Evolutionary conservation across 148 eudicot species (phyloP).

Genomic region (Diospyros kaki): DNA sequence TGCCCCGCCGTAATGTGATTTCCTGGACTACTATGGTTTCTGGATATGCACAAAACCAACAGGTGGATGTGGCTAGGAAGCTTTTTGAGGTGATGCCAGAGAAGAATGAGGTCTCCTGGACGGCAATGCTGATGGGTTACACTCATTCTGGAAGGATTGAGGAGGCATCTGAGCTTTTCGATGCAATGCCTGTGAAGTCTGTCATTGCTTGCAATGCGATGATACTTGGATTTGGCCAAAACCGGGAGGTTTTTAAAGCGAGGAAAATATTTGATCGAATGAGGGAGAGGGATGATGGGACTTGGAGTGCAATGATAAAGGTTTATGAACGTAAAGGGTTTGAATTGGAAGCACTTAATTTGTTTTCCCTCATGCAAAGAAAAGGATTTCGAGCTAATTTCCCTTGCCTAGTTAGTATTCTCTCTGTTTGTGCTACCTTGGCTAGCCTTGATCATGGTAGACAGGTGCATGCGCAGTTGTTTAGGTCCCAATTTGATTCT

Average conservation of each 20-base stretch:
- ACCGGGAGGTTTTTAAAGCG: conserved; percentile 41
- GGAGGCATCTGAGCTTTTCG: conserved; percentile 43
- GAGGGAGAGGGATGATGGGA: conserved; percentile 39
- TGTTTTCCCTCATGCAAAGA: conserved; percentile 37
- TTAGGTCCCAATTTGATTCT: conserved; percentile 29
- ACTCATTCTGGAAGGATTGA: conserved; percentile 43
- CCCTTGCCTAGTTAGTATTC: conserved; percentile 40
- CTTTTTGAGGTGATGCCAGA: conserved; percentile 60
- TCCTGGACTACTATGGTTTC: conserved; percentile 47
- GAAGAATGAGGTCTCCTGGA: conserved; percentile 55
- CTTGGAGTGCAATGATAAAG: conserved; percentile 50
- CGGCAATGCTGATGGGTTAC: conserved; percentile 55
- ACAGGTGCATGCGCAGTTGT: conserved; percentile 41
- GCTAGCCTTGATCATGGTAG: conserved; percentile 47
- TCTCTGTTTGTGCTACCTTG: conserved; percentile 41
- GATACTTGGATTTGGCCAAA: conserved; percentile 47
- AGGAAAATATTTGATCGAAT: conserved; percentile 33
- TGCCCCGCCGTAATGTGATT: conserved; percentile 39
- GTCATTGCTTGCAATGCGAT: conserved; percentile 40
- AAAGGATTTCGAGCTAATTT: conserved; percentile 26
- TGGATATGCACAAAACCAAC: conserved; percentile 31
- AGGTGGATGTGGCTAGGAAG: conserved; percentile 48
- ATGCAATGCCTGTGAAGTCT: conserved; percentile 40
- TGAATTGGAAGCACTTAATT: conserved; percentile 36
- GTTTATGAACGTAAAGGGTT: conserved; percentile 36